Conservation (phyloP, 805 yeast genomes). For the Myxozyma geophila region DNA sequence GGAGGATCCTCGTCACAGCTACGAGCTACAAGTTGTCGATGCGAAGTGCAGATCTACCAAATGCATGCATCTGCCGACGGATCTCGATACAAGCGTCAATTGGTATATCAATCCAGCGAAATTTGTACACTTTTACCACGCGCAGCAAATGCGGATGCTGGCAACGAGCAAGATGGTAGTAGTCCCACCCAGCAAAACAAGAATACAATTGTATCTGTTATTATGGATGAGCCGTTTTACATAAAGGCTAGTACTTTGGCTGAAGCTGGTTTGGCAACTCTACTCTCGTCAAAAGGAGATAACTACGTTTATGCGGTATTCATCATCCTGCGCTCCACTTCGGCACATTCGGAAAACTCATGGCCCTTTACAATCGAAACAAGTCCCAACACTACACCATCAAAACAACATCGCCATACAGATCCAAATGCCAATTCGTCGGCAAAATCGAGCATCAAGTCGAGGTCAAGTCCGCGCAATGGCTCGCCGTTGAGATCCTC, state of each 20-base stretch:
- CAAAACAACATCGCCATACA: slow-evolving; percentile 4
- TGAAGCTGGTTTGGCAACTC: slow-evolving; percentile 12
- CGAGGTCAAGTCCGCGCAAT: background rate
- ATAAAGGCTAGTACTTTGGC: slow-evolving; percentile 28
- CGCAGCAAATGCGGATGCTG: background rate
- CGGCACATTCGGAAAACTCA: slow-evolving; percentile 20
- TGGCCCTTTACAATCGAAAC: slow-evolving; percentile 31
- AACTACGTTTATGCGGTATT: slow-evolving; percentile 9
- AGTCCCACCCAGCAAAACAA: background rate
- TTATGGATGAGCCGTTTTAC: slow-evolving; percentile 34
- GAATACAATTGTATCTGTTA: slow-evolving; percentile 4
- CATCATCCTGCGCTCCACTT: slow-evolving; percentile 5
- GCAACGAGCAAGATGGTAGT: background rate
- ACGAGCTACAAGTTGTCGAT: slow-evolving; percentile 23
- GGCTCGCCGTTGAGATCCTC: slow-evolving; percentile 4
- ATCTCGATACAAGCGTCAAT: slow-evolving; percentile 7
- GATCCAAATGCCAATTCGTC: slow-evolving; percentile 3
- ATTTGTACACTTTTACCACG: slow-evolving; percentile 22
- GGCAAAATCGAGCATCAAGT: background rate
- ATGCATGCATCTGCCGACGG: background rate
- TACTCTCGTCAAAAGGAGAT: slow-evolving; percentile 1
- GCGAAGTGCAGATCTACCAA: slow-evolving; percentile 23
- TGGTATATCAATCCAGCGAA: slow-evolving; percentile 29
- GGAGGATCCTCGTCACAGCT: slow-evolving; percentile 9
- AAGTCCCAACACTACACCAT: background rate